Base-by-base conservation (phyloP, 1,284 basidiomycete species). In the Chondrostereum purpureum region DNA sequence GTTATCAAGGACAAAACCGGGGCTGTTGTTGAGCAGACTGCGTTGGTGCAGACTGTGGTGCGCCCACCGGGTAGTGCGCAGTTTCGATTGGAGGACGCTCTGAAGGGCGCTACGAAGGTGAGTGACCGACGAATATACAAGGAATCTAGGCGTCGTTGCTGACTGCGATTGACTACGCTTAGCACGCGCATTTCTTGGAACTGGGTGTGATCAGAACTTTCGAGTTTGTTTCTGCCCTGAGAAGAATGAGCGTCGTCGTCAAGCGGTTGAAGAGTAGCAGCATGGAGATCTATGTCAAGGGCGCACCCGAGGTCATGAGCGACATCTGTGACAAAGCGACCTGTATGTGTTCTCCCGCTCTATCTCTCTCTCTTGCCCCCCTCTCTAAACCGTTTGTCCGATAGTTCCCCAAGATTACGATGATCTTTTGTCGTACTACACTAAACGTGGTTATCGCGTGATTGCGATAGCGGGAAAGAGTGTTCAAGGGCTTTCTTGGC, bases 201-300 rank as follows among this genome's bases (percentile, higher is more conserved):
- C 69, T 98, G 43, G 96, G 96, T 33, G 95, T 99, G 20, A 91
- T 99, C 49, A 77, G 94, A 31, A 92, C 90, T 1, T 99, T 96
- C 58, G 96, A 99, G 60, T 99, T 99, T 59, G 91, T 95, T 3
- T 97, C 94, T 1, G 73, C 88, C 4, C 74, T 99, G 16, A 79
- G 96, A 24, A 73, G 96, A 43, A 99, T 99, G 96, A 96, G 92
- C 52, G 96, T 99, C 20, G 81, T 99, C 46, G 95, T 98, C 57
- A 99, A 98, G 65, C 77, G 91, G 43, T 77, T 99, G 47, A 96
- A 90, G 65, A 94, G 93, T 52, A 81, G 69, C 38, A 92, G 88
- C 60, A 98, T 99, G 91, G 95, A 99, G 61, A 77, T 98, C 5
- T 99, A 97, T 62, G 94, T 95, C 60, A 99, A 99, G 63, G 96